A percentile compares a stretch with the other conserved stretches of the same genome.
Conservation (phyloP, 192 early-diverging fungal genomes). For the Umbelopsis sp. region DNA sequence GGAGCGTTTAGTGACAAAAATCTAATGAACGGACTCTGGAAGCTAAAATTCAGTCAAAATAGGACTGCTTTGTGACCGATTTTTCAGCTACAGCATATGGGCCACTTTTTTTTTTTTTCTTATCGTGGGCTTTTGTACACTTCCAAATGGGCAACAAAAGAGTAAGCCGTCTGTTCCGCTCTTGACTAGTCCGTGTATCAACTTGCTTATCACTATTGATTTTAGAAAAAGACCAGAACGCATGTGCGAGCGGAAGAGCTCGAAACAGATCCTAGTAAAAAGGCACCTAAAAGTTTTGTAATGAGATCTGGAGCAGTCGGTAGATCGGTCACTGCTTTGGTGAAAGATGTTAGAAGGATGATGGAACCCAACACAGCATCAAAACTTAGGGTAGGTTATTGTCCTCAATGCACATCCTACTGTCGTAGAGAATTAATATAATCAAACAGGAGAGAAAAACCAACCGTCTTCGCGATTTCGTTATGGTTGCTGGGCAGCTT, state of each 20-base stretch:
- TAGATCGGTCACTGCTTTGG: conserved; percentile 73
- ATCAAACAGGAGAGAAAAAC: conserved; percentile 73
- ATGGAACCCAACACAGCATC: conserved; percentile 97
- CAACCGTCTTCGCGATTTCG: conserved; percentile 94
- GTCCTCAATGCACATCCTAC: background rate
- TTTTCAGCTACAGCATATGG: too few relatives aligned
- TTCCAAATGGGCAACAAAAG: conserved; percentile 4
- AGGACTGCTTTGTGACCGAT: too few relatives aligned
- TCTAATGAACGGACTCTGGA: too few relatives aligned
- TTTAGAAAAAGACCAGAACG: conserved; percentile 46
- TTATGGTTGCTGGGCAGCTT: conserved; percentile 81
- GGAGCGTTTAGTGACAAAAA: too few relatives aligned
- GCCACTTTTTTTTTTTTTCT: too few relatives aligned
- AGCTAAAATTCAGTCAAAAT: too few relatives aligned
- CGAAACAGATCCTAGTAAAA: conserved; percentile 54
- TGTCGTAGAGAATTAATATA: background rate
- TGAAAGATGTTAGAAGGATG: conserved; percentile 79
- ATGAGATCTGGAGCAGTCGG: conserved; percentile 88
- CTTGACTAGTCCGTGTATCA: background rate
- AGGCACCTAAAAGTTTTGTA: conserved; percentile 86
- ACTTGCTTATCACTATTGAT: background rate
- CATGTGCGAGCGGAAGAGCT: conserved; percentile 45
- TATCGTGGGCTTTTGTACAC: too few relatives aligned
- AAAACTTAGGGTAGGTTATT: conserved; percentile 70
- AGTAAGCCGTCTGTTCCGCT: background rate